These are phyloP conservation scores for Nakazawaea wyomingensis DNA, from an alignment of 805 yeast species.

Conservation along the genomic window DNA sequence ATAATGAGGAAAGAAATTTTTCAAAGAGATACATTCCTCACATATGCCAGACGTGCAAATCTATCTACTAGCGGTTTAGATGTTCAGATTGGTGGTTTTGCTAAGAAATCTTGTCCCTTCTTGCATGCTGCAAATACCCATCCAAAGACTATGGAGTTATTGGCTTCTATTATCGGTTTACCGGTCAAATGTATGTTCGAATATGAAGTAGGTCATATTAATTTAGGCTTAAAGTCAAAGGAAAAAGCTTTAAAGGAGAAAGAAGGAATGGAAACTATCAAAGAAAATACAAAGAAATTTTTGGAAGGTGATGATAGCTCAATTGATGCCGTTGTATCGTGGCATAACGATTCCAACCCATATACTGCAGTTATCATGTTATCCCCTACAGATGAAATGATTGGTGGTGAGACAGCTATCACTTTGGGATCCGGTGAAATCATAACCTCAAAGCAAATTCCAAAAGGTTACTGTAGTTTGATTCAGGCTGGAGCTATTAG, in stretches of 20 bases:
- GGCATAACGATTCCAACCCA: conserved; percentile 39
- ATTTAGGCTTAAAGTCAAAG: conserved; percentile 29
- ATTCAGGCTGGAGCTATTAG: conserved; percentile 23
- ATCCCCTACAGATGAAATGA: conserved; percentile 36
- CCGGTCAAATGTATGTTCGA: conserved; percentile 34
- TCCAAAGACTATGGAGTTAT: conserved; percentile 33
- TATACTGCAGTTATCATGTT: conserved; percentile 40
- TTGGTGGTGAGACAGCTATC: conserved; percentile 40
- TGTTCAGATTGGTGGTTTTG: conserved; percentile 31
- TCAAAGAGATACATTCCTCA: conserved; percentile 34
- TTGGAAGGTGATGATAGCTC: conserved; percentile 30
- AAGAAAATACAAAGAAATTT: conserved; percentile 14
- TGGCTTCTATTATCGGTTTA: conserved; percentile 34
- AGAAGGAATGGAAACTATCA: conserved; percentile 10
- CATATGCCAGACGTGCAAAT: conserved; percentile 35
- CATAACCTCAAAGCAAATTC: conserved; percentile 19
- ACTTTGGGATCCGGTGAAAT: conserved; percentile 30
- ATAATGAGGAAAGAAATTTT: conserved; percentile 50
- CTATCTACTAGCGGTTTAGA: conserved; percentile 23
- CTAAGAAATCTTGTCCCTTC: conserved; percentile 26
- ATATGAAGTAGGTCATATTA: conserved; percentile 35
- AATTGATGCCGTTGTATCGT: conserved; percentile 29
- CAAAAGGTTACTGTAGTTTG: conserved; percentile 21
- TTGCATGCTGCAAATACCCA: conserved; percentile 35
- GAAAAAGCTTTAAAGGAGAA: conserved; percentile 19